Evolutionary conservation across 192 early-diverging fungal species (phyloP), one percentile per base, ranked within the genome.

Genomic region (Haplosporangium gracile): DNA sequence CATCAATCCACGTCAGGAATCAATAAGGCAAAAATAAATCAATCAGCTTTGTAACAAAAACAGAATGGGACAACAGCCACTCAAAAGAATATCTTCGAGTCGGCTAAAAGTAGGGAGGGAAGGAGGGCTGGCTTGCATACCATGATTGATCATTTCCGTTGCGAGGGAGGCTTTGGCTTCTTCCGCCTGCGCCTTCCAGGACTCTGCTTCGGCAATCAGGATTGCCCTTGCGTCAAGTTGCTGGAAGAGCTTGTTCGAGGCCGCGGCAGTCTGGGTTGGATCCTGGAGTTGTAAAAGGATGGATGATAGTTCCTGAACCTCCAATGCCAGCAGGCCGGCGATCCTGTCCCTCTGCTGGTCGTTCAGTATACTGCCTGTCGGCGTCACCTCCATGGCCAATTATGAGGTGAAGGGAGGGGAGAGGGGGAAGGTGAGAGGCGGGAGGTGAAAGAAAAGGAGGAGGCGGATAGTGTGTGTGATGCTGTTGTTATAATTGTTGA

Each of bases 321-420:
- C 75, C n/a, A 86, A 24, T 9, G 79, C 65, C 65, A 86, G 72
- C 24, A 86, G 39, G n/a, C 39, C 68, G 18, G 84, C 70, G 70
- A 86, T 81, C 75, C 84, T 75, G 63, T 76, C 75, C 79, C 79
- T 68, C 65, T 86, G 79, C 34, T 80, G 84, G 42, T 80, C 84
- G 26, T 65, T 78, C 24, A 81, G 13, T 7, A 65, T 63, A 42
- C 60, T 75, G 22, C 60, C 60, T 32, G 76, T 32, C 55, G 49
- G 77, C 75, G 68, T 71, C 16, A 51, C 79, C 79, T 86, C 84
- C 84, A 86, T 86, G 43, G 75, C 70, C 68, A 18, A 68, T 15
- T 53, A 65, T 65, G 29, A 32, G n/a, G 55, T 10, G 55, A 29
- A 65, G 60, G 11, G 13, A 4, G 60, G 13, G 26, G 29, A 10